A percentile compares a stretch with the other conserved stretches of the same genome.
Conservation (phyloP, 768 basidiomycete species). For the Tylopilus balloui region DNA sequence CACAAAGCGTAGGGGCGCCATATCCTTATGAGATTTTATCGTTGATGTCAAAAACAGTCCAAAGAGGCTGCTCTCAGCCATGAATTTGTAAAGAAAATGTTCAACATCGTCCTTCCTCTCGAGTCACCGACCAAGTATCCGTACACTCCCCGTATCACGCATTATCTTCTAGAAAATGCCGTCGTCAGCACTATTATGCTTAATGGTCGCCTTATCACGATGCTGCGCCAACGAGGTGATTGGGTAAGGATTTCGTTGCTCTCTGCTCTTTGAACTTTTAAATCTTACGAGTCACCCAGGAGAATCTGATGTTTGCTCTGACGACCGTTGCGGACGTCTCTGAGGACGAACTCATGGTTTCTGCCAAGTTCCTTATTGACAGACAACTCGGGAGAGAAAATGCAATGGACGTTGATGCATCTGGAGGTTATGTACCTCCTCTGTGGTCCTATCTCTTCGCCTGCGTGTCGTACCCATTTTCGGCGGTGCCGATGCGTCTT, state of each 20-base stretch:
- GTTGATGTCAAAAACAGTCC: conserved; percentile 14
- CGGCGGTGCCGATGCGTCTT: conserved; percentile 37
- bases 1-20: conserved; percentile 24
- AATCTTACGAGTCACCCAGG: conserved; percentile 14
- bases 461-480: conserved; percentile 39
- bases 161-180: conserved; percentile 51
- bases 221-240: conserved; percentile 51
- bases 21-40: not conserved
- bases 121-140: conserved; percentile 32
- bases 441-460: conserved; percentile 36
- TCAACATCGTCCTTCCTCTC: conserved; percentile 48
- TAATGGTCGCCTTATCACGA: conserved; percentile 51
- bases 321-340: conserved; percentile 55
- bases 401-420: conserved; percentile 37
- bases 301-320: conserved; percentile 48
- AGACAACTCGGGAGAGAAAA: conserved; percentile 30
- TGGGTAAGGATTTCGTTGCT: conserved; percentile 48
- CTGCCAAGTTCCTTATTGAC: conserved; percentile 43
- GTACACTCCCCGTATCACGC: conserved; percentile 56
- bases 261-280: not conserved
- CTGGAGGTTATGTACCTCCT: conserved; percentile 28
- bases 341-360: conserved; percentile 58
- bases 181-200: conserved; percentile 61
- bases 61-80: conserved; percentile 32
- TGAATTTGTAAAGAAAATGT: conserved; percentile 55